Evolutionary conservation across 2,329 filamentous ascomycete species (phyloP).

Genomic region (Pseudocercospora vitis): DNA sequence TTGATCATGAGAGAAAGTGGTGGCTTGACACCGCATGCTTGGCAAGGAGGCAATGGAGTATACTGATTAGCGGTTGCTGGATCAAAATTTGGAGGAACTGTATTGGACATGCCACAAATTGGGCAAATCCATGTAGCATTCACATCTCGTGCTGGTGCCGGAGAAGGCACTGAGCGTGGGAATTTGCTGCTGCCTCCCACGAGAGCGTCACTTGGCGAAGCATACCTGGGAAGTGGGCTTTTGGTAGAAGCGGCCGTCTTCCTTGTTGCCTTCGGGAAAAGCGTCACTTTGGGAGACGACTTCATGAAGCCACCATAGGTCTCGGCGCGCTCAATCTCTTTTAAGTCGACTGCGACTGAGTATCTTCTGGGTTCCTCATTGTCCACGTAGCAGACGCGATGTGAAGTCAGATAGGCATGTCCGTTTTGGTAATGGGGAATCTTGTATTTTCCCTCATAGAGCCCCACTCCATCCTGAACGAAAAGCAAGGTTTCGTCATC

Average conservation of each 20-base stretch:
- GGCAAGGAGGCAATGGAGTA: constrained; percentile 79
- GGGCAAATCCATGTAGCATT: constrained; percentile 90
- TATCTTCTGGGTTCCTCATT: constrained; percentile 79
- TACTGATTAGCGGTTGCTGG: constrained; percentile 74
- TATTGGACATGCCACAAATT: constrained; percentile 93
- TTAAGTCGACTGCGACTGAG: constrained; percentile 82
- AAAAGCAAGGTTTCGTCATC: constrained; percentile 93
- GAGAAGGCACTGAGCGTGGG: constrained; percentile 47
- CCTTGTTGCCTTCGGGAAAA: constrained; percentile 80
- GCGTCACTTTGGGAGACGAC: constrained; percentile 88
- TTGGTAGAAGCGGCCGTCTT: constrained; percentile 57
- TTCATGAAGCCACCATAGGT: constrained; percentile 93
- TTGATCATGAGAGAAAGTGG: constrained; percentile 79
- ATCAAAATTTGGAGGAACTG: constrained; percentile 90
- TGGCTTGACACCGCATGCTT: constrained; percentile 92
- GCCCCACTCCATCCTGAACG: constrained; percentile 93
- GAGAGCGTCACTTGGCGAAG: constrained; percentile 42
- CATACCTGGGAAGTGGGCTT: constrained; percentile 50
- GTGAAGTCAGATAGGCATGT: constrained; percentile 93
- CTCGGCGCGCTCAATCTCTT: constrained; percentile 86
- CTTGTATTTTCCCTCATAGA: constrained; percentile 98
- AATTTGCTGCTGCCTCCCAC: constrained; percentile 53
- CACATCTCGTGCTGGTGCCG: constrained; percentile 48
- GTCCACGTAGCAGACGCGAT: constrained; percentile 93
- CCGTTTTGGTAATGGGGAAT: constrained; percentile 92